These are phyloP conservation scores for Pleurotus giganteus DNA, from an alignment of 768 basidiomycete genomes.

Conservation along the genomic window DNA sequence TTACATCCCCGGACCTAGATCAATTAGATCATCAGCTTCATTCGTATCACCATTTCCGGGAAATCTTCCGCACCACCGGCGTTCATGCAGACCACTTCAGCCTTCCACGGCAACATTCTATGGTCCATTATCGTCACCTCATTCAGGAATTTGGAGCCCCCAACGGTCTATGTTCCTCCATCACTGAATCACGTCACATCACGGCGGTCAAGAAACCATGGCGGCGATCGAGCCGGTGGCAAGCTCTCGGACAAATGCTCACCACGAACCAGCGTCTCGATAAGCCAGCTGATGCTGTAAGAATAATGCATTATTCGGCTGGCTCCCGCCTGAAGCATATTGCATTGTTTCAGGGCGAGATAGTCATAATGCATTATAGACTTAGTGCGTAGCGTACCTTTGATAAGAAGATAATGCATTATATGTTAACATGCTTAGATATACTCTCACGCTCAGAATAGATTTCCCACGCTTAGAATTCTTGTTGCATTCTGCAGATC, in stretches of 20 bases:
- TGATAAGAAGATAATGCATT: too few relatives aligned
- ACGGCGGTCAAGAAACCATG: constrained; percentile 24
- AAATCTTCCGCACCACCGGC: constrained; percentile 13
- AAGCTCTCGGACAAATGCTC: constrained; percentile 21
- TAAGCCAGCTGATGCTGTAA: too few relatives aligned
- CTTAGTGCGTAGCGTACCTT: too few relatives aligned
- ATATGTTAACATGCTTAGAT: too few relatives aligned
- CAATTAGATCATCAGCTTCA: constrained; percentile 5
- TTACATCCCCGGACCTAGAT: constrained; percentile 8
- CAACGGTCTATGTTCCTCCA: constrained; percentile 22
- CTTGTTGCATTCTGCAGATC: too few relatives aligned
- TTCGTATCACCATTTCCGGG: constrained; percentile 12
- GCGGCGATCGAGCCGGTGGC: constrained; percentile 17
- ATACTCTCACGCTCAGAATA: too few relatives aligned
- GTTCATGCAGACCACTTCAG: constrained; percentile 14
- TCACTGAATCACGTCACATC: constrained; percentile 23
- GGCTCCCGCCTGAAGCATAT: too few relatives aligned
- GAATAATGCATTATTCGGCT: too few relatives aligned
- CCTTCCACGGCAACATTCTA: constrained; percentile 18
- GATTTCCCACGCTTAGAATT: too few relatives aligned
- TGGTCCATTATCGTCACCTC: constrained; percentile 14
- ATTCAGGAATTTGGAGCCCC: constrained; percentile 19
- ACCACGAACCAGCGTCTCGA: constrained; percentile 18
- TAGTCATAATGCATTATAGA: too few relatives aligned
- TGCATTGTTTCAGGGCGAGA: too few relatives aligned